A percentile compares a stretch with the other conserved stretches of the same genome.
These are phyloP conservation scores for Pontederia paniculata DNA, from an alignment of 176 grass and related monocot genomes.

Conservation along the genomic window DNA sequence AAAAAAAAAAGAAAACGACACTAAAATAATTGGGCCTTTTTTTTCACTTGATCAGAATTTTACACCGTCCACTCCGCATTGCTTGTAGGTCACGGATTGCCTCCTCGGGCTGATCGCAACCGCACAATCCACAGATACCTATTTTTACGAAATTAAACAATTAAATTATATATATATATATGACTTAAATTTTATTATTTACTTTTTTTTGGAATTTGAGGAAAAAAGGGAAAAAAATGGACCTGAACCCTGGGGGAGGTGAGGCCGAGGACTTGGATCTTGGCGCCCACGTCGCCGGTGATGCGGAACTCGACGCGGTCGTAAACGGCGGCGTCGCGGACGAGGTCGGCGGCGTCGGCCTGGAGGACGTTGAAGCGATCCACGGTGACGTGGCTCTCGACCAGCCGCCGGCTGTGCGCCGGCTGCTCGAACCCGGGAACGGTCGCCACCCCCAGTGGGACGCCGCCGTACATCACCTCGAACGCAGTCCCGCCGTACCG, in stretches of 20 bases:
- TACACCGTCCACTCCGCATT: not conserved
- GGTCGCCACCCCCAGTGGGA: conserved; percentile 76
- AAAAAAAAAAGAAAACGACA: too few relatives aligned
- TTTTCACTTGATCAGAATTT: not conserved
- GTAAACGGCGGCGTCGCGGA: conserved; percentile 68
- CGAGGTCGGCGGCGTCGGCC: conserved; percentile 73
- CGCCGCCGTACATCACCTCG: conserved; percentile 88
- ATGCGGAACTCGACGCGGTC: conserved; percentile 90
- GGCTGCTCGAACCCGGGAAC: conserved; percentile 91
- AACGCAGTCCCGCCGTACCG: conserved; percentile 63
- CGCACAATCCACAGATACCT: conserved; percentile 1
- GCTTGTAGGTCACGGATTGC: not conserved
- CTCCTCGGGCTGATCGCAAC: not conserved
- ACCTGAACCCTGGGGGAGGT: conserved; percentile 89
- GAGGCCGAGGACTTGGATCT: conserved; percentile 82
- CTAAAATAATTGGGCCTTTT: too few relatives aligned
- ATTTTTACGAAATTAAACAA: not conserved
- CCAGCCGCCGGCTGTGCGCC: conserved; percentile 62
- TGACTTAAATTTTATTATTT: conserved; percentile 1
- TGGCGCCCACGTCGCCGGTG: conserved; percentile 78
- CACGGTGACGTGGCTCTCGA: conserved; percentile 76
- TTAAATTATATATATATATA: too few relatives aligned
- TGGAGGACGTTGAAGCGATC: conserved; percentile 95
- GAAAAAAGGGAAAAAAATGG: not conserved
- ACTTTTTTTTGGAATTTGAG: not conserved